phyloP scores from a whole-genome alignment of 2,329 filamentous ascomycete species.

The Graphilbum fragrans region DNA sequence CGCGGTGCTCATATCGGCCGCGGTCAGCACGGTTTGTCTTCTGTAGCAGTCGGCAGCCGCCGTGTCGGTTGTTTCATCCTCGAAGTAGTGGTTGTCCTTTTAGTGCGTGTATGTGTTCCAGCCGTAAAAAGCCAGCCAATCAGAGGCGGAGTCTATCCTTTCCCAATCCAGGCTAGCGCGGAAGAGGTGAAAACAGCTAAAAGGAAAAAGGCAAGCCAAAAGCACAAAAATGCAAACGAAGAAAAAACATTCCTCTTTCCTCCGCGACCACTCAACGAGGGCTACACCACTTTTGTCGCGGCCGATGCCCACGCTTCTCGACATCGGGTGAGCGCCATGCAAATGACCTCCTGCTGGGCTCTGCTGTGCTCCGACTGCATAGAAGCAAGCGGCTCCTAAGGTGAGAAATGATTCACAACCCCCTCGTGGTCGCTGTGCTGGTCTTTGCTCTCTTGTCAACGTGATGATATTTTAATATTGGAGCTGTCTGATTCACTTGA shows the following conservation, averaged over 20 bases:
- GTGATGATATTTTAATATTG: constrained; percentile 50
- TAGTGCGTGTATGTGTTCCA: too few relatives aligned
- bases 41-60: too few relatives aligned
- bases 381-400: not conserved
- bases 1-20: too few relatives aligned
- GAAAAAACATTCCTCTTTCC: not conserved
- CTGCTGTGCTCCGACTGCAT: not conserved
- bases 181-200: not conserved
- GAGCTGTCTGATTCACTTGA: constrained; percentile 58
- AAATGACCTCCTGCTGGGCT: not conserved
- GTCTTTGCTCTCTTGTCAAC: not conserved
- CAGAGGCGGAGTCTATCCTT: not conserved
- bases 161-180: not conserved
- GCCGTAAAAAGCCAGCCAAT: too few relatives aligned
- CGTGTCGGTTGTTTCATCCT: too few relatives aligned
- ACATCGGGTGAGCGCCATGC: too few relatives aligned
- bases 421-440: too few relatives aligned
- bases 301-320: too few relatives aligned
- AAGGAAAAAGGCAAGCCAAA: not conserved
- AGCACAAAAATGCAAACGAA: not conserved
- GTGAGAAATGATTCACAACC: not conserved
- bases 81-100: too few relatives aligned
- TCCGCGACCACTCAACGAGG: too few relatives aligned
- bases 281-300: too few relatives aligned
- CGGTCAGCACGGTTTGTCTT: too few relatives aligned